These are phyloP conservation scores for Echinochloa phyllopogon DNA, from an alignment of 176 grass and related monocot genomes.

Conservation along the genomic window DNA sequence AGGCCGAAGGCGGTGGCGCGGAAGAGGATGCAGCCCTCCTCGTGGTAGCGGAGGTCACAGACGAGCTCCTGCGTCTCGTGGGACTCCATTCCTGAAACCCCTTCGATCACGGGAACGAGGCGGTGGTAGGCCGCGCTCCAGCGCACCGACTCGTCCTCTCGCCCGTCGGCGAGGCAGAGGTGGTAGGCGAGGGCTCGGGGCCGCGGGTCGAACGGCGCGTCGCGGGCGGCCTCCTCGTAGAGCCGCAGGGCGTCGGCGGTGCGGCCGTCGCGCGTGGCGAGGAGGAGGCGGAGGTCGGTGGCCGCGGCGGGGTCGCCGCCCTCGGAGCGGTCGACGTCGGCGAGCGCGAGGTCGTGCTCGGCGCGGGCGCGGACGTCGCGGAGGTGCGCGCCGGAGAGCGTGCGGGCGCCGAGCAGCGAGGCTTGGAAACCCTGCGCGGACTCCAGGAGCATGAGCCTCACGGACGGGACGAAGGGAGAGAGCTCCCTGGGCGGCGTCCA, in stretches of 20 bases:
- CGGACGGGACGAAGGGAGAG: not conserved
- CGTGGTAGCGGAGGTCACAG: too few species aligned
- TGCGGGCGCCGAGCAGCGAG: constrained; percentile 16
- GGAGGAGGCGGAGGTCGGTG: constrained; percentile 44
- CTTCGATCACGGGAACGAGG: not conserved
- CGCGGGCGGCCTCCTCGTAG: constrained; percentile 37
- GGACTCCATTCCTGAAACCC: not conserved
- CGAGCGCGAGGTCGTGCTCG: not conserved
- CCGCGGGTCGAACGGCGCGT: constrained; percentile 31
- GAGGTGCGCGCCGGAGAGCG: constrained; percentile 25
- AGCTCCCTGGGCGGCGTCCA: not conserved
- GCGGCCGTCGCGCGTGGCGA: constrained; percentile 25
- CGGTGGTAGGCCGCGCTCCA: constrained; percentile 25
- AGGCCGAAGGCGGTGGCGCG: constrained; percentile 26
- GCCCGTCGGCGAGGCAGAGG: not conserved
- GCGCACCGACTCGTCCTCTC: not conserved
- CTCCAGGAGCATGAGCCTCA: not conserved
- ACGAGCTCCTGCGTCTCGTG: constrained; percentile 1
- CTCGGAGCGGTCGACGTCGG: not conserved
- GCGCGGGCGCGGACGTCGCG: constrained; percentile 14
- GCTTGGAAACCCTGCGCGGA: constrained; percentile 20
- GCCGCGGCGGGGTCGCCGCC: not conserved
- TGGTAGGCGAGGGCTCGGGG: constrained; percentile 5
- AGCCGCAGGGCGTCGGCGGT: constrained; percentile 12
- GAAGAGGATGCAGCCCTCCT: constrained; percentile 35